These are phyloP conservation scores for Ophiostoma sp. DNA, from an alignment of 2,329 filamentous ascomycete genomes.

Conservation along the genomic window DNA sequence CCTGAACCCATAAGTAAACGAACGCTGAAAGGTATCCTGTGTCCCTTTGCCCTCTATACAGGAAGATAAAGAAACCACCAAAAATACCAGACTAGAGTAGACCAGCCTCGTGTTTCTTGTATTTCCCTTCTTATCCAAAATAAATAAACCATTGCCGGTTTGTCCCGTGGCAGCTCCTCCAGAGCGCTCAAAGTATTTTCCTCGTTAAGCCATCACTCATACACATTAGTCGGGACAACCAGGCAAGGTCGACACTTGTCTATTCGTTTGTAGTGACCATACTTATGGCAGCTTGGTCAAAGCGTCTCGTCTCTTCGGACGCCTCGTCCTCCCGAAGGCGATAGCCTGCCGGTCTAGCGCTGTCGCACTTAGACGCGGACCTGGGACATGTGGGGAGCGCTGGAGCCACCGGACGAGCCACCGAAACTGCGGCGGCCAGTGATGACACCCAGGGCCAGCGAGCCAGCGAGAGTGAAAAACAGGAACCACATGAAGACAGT, in stretches of 20 bases:
- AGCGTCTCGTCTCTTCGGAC: too few species aligned
- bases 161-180: constrained; percentile 20
- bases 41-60: constrained; percentile 13
- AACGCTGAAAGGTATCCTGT: constrained; percentile 22
- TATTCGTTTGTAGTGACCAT: constrained; percentile 9
- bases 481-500: constrained; percentile 77
- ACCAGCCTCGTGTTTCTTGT: too few species aligned
- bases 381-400: constrained; percentile 51
- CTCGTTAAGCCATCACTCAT: constrained; percentile 1
- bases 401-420: constrained; percentile 37
- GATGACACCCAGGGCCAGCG: constrained; percentile 50
- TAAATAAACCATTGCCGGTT: background rate
- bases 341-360: too few species aligned
- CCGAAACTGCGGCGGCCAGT: constrained; percentile 48
- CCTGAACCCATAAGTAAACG: background rate
- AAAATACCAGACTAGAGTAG: background rate
- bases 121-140: background rate
- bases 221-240: constrained; percentile 20
- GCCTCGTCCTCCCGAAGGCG: too few species aligned
- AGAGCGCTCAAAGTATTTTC: constrained; percentile 17
- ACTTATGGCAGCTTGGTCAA: background rate
- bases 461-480: constrained; percentile 55
- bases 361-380: constrained; percentile 33
- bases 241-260: constrained; percentile 16
- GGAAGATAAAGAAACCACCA: background rate